These are phyloP conservation scores for Solanum lycopersicoides DNA, from an alignment of 257 asterid species.

Conservation along the genomic window DNA sequence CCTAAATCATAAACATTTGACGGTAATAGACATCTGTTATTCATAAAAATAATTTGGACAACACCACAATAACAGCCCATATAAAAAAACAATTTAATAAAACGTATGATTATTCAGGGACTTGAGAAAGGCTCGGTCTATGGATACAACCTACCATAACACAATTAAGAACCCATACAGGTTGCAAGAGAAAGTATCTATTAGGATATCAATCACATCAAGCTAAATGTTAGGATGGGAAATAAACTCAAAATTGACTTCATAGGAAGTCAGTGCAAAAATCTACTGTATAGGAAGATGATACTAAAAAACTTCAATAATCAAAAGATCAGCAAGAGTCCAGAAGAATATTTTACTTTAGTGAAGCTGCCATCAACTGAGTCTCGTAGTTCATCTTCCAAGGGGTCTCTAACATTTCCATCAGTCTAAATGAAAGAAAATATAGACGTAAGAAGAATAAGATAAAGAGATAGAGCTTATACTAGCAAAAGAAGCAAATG, in stretches of 20 bases:
- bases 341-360: slow-evolving; percentile 21
- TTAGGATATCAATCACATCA: background rate
- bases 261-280: background rate
- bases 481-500: background rate
- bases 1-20: background rate
- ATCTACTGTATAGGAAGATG: background rate
- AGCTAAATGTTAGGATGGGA: background rate
- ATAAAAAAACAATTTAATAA: background rate
- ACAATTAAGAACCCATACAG: background rate
- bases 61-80: background rate
- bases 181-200: background rate
- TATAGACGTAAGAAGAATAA: background rate
- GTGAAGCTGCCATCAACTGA: slow-evolving; percentile 63
- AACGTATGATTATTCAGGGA: background rate
- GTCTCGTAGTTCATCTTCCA: slow-evolving; percentile 16
- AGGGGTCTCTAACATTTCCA: slow-evolving; percentile 60
- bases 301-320: background rate
- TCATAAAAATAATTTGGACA: background rate
- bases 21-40: background rate
- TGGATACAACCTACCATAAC: background rate
- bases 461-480: background rate
- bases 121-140: background rate
- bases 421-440: slow-evolving; percentile 26
- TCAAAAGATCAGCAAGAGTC: background rate
- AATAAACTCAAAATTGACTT: background rate